Conservation (phyloP, 306 rosid genomes). For the Herpetospermum pedunculosum region DNA sequence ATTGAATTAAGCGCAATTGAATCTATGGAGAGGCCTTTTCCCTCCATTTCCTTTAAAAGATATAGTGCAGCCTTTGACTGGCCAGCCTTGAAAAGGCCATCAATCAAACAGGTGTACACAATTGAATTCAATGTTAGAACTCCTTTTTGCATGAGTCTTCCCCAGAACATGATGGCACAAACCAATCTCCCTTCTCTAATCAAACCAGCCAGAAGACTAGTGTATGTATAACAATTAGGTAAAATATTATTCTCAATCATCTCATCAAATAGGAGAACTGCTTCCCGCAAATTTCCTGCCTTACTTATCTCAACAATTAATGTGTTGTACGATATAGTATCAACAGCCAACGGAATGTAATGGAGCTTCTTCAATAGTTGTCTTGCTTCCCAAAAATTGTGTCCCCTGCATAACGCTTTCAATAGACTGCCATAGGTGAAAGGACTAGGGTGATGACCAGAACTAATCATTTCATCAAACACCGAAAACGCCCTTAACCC, state of each 20-base stretch:
- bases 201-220: slow-evolving; percentile 46
- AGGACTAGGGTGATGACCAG: slow-evolving; percentile 49
- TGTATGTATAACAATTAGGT: slow-evolving; percentile 47
- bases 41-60: slow-evolving; percentile 53
- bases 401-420: slow-evolving; percentile 55
- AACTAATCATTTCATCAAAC: slow-evolving; percentile 49
- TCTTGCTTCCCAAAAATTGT: slow-evolving; percentile 44
- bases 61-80: slow-evolving; percentile 46
- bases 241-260: slow-evolving; percentile 43
- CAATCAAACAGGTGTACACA: slow-evolving; percentile 41
- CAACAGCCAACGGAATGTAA: slow-evolving; percentile 37
- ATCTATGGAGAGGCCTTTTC: slow-evolving; percentile 42
- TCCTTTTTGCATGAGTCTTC: slow-evolving; percentile 36
- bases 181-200: slow-evolving; percentile 50
- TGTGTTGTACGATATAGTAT: slow-evolving; percentile 48
- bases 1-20: slow-evolving; percentile 40
- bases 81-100: slow-evolving; percentile 58
- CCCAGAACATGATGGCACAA: slow-evolving; percentile 39
- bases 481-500: slow-evolving; percentile 39
- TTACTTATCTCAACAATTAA: slow-evolving; percentile 38
- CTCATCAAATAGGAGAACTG: slow-evolving; percentile 41
- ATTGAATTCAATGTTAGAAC: slow-evolving; percentile 32
- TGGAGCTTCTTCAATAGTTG: slow-evolving; percentile 29
- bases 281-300: slow-evolving; percentile 41
- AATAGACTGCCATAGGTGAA: slow-evolving; percentile 50